phyloP scores from a whole-genome alignment of 805 yeast species.

The Metschnikowia vanudenii region DNA sequence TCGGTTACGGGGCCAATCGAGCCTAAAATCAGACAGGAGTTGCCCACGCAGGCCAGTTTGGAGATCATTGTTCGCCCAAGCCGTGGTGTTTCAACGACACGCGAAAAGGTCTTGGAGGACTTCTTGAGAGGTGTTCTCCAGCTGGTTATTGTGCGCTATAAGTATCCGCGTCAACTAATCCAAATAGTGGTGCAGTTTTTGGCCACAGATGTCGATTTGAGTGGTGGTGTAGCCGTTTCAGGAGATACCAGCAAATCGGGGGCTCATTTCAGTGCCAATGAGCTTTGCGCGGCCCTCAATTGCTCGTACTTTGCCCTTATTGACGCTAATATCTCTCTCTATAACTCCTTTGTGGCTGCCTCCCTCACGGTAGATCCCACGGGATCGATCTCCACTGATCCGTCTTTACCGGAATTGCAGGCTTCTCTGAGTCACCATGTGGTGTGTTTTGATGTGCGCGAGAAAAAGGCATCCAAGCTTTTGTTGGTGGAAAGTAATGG shows the following conservation, averaged over 20 bases:
- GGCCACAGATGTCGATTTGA: conserved; percentile 25
- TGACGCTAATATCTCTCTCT: conserved; percentile 74
- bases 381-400: conserved; percentile 38
- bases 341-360: conserved; percentile 58
- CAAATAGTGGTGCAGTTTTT: conserved; percentile 44
- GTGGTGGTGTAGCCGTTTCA: conserved; percentile 14
- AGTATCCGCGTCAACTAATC: conserved; percentile 72
- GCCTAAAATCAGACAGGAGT: conserved; percentile 75
- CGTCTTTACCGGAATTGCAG: conserved; percentile 44
- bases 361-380: conserved; percentile 32
- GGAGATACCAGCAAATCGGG: conserved; percentile 22
- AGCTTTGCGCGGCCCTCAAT: conserved; percentile 69
- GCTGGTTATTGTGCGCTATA: conserved; percentile 55
- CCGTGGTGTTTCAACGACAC: conserved; percentile 66
- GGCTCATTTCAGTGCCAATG: conserved; percentile 40
- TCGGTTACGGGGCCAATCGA: conserved; percentile 93
- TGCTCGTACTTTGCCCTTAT: conserved; percentile 70
- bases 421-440: conserved; percentile 60
- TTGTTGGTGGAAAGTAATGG: conserved; percentile 76
- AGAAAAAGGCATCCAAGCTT: conserved; percentile 51
- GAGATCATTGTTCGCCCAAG: conserved; percentile 81
- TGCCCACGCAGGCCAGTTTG: conserved; percentile 72
- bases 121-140: conserved; percentile 61
- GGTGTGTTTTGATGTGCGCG: conserved; percentile 55
- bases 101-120: conserved; percentile 77